Conservation (phyloP, 768 basidiomycete genomes). For the Pleurotus ostreatus region DNA sequence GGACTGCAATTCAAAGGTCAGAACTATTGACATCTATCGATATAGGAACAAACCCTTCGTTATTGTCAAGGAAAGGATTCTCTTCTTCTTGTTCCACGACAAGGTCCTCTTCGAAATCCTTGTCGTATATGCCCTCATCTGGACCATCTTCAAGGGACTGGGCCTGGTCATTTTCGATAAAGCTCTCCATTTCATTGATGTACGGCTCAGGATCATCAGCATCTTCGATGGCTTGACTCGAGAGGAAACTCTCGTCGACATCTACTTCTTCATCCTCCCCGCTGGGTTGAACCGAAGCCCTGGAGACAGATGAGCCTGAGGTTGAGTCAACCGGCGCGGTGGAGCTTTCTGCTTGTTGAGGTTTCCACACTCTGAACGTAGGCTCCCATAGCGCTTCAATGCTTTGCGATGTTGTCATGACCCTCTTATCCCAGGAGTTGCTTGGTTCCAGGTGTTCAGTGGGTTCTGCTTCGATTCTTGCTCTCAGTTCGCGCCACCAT, state of each 20-base stretch:
- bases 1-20: not conserved
- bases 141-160: slow-evolving; percentile 29
- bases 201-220: slow-evolving; percentile 22
- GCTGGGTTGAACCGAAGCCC: slow-evolving; percentile 14
- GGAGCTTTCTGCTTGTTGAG: slow-evolving; percentile 19
- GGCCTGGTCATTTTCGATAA: slow-evolving; percentile 27
- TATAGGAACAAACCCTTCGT: not conserved
- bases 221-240: slow-evolving; percentile 39
- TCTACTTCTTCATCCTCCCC: slow-evolving; percentile 30
- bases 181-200: slow-evolving; percentile 16
- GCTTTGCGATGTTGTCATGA: slow-evolving; percentile 90
- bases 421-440: slow-evolving; percentile 61
- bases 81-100: slow-evolving; percentile 21
- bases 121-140: slow-evolving; percentile 18
- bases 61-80: not conserved
- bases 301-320: not conserved
- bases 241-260: slow-evolving; percentile 49
- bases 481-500: slow-evolving; percentile 71
- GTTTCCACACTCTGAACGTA: slow-evolving; percentile 54
- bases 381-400: slow-evolving; percentile 82
- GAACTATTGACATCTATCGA: not conserved
- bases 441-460: slow-evolving; percentile 7
- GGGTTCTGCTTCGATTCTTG: slow-evolving; percentile 51
- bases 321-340: slow-evolving; percentile 9
- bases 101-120: slow-evolving; percentile 18